These are phyloP conservation scores for Aspergillus sparsus DNA, from an alignment of 495 filamentous ascomycete species.

Conservation along the genomic window DNA sequence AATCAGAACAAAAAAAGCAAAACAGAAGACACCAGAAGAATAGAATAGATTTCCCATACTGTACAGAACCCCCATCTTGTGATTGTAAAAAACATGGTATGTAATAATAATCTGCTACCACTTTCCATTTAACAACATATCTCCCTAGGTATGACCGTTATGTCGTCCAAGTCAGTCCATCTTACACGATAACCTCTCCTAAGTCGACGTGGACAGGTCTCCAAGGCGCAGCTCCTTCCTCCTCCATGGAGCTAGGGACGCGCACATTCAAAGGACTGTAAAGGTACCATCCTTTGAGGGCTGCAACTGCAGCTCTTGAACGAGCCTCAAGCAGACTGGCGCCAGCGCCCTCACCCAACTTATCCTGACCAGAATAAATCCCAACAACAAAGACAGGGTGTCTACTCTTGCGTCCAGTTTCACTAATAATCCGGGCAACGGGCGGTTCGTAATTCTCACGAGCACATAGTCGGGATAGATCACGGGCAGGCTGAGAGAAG, in stretches of 20 bases:
- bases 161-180: conserved; percentile 15
- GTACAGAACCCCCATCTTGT: conserved; percentile 47
- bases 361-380: conserved; percentile 83
- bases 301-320: conserved; percentile 72
- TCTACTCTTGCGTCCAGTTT: conserved; percentile 80
- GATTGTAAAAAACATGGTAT: conserved; percentile 30
- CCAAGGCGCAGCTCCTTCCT: conserved; percentile 63
- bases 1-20: conserved; percentile 29
- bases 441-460: conserved; percentile 88
- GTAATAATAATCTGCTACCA: conserved; percentile 15
- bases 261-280: conserved; percentile 75
- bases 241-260: conserved; percentile 81
- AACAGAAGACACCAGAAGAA: conserved; percentile 41
- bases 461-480: conserved; percentile 75
- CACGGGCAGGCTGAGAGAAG: conserved; percentile 78
- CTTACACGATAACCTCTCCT: conserved; percentile 82
- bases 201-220: conserved; percentile 83
- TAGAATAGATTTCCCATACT: conserved; percentile 46
- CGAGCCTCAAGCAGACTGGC: conserved; percentile 74
- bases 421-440: conserved; percentile 79
- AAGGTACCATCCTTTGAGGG: conserved; percentile 92
- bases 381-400: conserved; percentile 94
- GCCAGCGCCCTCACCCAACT: conserved; percentile 83
- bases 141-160: conserved; percentile 24
- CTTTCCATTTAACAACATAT: conserved; percentile 5